Percentiles rank a stretch among this genome's conserved stretches.
Conservation (phyloP, 495 filamentous ascomycete species). For the Lasiosphaeris hirsuta region DNA sequence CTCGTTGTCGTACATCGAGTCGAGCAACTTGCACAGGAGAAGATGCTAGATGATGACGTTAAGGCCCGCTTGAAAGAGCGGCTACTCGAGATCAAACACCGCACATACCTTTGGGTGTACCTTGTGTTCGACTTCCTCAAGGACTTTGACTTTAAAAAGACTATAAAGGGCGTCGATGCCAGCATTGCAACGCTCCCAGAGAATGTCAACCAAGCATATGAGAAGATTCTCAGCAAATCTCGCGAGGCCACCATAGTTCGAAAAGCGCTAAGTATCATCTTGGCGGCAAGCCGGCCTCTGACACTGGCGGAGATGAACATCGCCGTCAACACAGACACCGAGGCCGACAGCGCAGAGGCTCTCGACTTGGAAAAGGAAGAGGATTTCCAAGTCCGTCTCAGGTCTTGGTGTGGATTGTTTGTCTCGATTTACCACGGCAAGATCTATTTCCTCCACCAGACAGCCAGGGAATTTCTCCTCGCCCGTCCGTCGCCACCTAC, state of each 20-base stretch:
- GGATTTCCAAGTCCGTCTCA: slow-evolving; percentile 12
- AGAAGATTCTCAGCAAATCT: slow-evolving; percentile 19
- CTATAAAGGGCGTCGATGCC: slow-evolving; percentile 6
- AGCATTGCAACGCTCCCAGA: slow-evolving; percentile 12
- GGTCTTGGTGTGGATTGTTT: slow-evolving; percentile 24
- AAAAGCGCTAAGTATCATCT: slow-evolving; percentile 18
- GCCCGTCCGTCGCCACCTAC: not conserved
- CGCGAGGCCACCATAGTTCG: not conserved
- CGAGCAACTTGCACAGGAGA: slow-evolving; percentile 7
- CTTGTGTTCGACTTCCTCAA: slow-evolving; percentile 8
- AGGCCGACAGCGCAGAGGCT: slow-evolving; percentile 2
- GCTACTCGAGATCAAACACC: not conserved
- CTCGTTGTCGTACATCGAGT: not conserved
- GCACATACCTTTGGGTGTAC: slow-evolving; percentile 19
- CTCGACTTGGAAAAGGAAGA: slow-evolving; percentile 19
- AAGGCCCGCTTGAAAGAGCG: not conserved
- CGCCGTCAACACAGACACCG: slow-evolving; percentile 2
- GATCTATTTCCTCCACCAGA: slow-evolving; percentile 31
- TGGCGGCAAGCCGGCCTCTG: slow-evolving; percentile 21
- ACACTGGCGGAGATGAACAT: slow-evolving; percentile 16
- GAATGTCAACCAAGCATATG: slow-evolving; percentile 24
- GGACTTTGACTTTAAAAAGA: slow-evolving; percentile 12
- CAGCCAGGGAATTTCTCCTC: slow-evolving; percentile 27
- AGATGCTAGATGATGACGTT: not conserved
- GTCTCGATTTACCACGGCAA: slow-evolving; percentile 20